Evolutionary conservation across 139 green algal genomes (phyloP).

Genomic region (Deuterostichococcus epilithicus): DNA sequence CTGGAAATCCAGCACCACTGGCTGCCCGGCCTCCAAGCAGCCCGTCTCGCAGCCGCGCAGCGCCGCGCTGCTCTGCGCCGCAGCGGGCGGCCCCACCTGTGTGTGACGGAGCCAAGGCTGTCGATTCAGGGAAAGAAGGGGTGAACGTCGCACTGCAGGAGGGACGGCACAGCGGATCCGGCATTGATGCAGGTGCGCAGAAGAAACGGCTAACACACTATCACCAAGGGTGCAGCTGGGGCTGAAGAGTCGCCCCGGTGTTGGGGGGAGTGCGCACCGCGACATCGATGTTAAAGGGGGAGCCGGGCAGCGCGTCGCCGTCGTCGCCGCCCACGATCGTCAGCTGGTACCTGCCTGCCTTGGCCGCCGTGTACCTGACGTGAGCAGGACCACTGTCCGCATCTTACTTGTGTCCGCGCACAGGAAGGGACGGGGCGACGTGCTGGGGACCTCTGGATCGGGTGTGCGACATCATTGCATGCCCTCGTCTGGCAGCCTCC

Average conservation of each 20-base stretch:
- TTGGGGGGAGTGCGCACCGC: neutral
- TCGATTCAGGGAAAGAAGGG: too few relatives aligned
- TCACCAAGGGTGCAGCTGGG: too few relatives aligned
- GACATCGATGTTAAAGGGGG: conserved; percentile 8
- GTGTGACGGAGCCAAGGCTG: neutral
- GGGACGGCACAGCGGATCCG: too few relatives aligned
- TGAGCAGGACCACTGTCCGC: neutral
- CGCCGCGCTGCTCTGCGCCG: neutral
- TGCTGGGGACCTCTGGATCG: too few relatives aligned
- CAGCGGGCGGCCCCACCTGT: neutral
- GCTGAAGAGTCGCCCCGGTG: too few relatives aligned
- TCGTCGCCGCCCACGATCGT: neutral
- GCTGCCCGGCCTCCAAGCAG: neutral
- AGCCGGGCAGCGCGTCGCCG: conserved; percentile 9
- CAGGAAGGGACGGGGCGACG: too few relatives aligned
- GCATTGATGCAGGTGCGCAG: too few relatives aligned
- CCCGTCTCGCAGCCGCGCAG: neutral
- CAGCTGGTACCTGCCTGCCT: conserved; percentile 3
- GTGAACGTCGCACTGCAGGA: too few relatives aligned
- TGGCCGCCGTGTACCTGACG: conserved; percentile 1
- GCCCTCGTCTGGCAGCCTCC: too few relatives aligned
- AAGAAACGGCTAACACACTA: too few relatives aligned
- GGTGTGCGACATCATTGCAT: too few relatives aligned
- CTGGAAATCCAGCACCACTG: neutral
- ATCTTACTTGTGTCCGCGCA: too few relatives aligned